Conservation (phyloP, 2,329 filamentous ascomycete species). For the Claviceps capensis region DNA sequence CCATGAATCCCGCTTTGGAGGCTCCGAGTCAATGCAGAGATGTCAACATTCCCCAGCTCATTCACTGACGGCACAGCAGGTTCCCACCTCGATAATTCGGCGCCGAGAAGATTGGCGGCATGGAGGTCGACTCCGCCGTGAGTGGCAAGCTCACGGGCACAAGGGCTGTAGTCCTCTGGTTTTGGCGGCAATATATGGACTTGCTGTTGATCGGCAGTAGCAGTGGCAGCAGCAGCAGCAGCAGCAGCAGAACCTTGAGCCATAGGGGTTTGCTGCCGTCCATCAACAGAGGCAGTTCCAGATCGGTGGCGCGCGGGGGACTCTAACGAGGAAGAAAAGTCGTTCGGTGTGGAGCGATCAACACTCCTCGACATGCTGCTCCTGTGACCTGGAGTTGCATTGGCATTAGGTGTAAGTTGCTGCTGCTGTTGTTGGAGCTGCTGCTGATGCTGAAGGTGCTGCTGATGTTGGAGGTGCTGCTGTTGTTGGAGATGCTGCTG, state of each 20-base stretch:
- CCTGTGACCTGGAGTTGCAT: slow-evolving; percentile 14
- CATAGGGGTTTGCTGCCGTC: slow-evolving; percentile 12
- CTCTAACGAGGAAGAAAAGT: slow-evolving; percentile 26
- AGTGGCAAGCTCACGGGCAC: slow-evolving; percentile 38
- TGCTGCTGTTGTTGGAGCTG: neutral
- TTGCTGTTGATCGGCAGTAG: slow-evolving; percentile 11
- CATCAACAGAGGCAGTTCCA: slow-evolving; percentile 27
- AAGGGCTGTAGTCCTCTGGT: slow-evolving; percentile 41
- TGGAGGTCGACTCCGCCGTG: slow-evolving; percentile 63
- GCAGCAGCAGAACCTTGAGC: slow-evolving; percentile 9
- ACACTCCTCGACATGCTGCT: slow-evolving; percentile 39
- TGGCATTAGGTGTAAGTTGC: slow-evolving; percentile 23
- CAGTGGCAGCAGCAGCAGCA: slow-evolving; percentile 2
- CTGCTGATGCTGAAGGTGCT: neutral
- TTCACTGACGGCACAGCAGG: slow-evolving; percentile 61
- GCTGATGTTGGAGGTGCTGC: slow-evolving; percentile 3
- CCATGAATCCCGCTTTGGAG: slow-evolving; percentile 80
- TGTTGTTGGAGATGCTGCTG: slow-evolving; percentile 4
- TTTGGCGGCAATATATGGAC: slow-evolving; percentile 28
- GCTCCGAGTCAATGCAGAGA: slow-evolving; percentile 78
- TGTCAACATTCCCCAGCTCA: slow-evolving; percentile 79
- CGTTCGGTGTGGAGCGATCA: slow-evolving; percentile 23
- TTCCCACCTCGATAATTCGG: slow-evolving; percentile 52
- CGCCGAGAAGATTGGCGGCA: slow-evolving; percentile 48
- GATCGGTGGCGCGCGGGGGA: slow-evolving; percentile 30